Evolutionary conservation across 768 basidiomycete species (phyloP), one percentile per base, ranked within the genome.

Genomic region (Mycena galericulata): DNA sequence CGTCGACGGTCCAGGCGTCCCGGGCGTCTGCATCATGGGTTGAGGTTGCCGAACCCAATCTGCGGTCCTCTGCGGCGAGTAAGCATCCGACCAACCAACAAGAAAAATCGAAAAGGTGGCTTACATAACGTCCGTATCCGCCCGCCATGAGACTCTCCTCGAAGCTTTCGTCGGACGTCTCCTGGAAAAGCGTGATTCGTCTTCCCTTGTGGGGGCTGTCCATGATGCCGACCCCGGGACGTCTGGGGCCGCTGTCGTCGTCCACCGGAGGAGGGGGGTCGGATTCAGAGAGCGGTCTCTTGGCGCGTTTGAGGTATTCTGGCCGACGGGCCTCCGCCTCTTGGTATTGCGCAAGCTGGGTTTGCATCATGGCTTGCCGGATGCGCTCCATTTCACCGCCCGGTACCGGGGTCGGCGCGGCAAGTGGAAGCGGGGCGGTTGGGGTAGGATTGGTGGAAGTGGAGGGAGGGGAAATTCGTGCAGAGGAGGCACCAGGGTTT

Each of bases 121-220:
- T 78, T 76, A 90, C 92, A 77, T 93, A 94, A 68, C 86, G 86
- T 1, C 89, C 91, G 77, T 94, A 94, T 10, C 93, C 92, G 32
- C 92, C 92, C 22, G 92, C 92, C 87, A 93, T 92, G 45, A 94
- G 77, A 72, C 92, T 92, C 79, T 94, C 92, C 73, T 94, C 93
- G 72, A 94, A 94, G 73, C 92, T 94, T 78, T 92, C 92, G 50
- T 92, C 92, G 5, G 90, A 91, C 0, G 92, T 93, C 79, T 93
- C 92, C 76, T 93, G 92, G 77, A 94, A 94, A 43, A 95, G 77
- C 70, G 88, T 90, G 38, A 94, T 80, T 56, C 92, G 83, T 63
- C 93, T 83, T 1, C 93, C 93, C 79, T 91, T 93, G 61, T 83
- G 77, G 0, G 93, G 92, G 72, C 88, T 93, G 70, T 90, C 89